Percentiles rank a stretch among this genome's conserved stretches.
These are phyloP conservation scores for Botrytis elliptica DNA, from an alignment of 2,329 filamentous ascomycete genomes.

Conservation along the genomic window DNA sequence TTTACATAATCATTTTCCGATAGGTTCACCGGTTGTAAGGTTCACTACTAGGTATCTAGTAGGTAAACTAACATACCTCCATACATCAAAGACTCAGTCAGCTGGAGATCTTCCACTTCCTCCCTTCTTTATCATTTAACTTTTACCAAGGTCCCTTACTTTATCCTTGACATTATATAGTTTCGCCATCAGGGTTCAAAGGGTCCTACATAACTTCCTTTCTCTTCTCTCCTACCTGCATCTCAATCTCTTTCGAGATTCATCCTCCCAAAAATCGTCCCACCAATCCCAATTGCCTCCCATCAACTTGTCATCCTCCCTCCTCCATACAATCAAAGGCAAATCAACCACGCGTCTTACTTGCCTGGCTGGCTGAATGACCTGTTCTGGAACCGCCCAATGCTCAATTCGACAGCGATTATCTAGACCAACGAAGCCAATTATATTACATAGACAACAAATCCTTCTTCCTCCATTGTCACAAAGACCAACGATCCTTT, in stretches of 20 bases:
- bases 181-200: neutral
- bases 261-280: neutral
- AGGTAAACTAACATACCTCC: neutral
- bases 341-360: neutral
- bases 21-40: neutral
- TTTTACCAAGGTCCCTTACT: neutral
- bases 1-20: conserved; percentile 2
- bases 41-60: neutral
- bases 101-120: neutral
- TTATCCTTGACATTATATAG: neutral
- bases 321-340: neutral
- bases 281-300: neutral
- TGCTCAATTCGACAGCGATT: conserved; percentile 14
- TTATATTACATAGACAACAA: neutral
- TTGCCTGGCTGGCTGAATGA: conserved; percentile 17
- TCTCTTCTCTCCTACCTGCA: neutral
- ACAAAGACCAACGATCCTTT: conserved; percentile 5
- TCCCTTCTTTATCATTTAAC: neutral
- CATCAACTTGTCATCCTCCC: neutral
- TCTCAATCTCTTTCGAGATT: neutral
- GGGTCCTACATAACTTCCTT: neutral
- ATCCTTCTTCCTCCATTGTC: conserved; percentile 4
- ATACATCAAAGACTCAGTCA: neutral
- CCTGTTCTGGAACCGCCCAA: conserved; percentile 11
- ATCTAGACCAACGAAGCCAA: conserved; percentile 12